Evolutionary conservation across 805 yeast genomes (phyloP), one percentile per base, ranked within the genome.

Genomic region (Maudiozyma barnettii): DNA sequence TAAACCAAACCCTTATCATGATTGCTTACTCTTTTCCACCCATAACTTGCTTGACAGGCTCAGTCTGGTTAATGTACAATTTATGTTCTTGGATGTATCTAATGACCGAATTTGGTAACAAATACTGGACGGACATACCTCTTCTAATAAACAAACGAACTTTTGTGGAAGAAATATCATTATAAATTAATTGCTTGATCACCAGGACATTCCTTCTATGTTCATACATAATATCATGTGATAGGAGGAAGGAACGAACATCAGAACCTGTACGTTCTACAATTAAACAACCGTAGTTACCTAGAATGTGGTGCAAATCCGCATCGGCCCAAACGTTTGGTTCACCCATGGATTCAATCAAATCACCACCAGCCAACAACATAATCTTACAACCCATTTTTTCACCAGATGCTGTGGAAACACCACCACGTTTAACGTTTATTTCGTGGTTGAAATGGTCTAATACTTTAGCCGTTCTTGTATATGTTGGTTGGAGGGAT

Each of bases 331-430:
- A 93, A 36, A 93, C 99, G 59, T 91, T 93, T 20, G 99, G 98
- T 67, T 93, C 99, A n/a, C 99, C 99, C 98, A 93, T 93, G 40
- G 95, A 82, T 65, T 93, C 99, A 46, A 93, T 93, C 56, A 93
- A 75, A 67, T 93, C 99, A 39, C 99, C 99, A 45, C 99, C 99
- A 0, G 99, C 99, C 38, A 93, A 71, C 47, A 93, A 74, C 98
- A 93, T 91, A 58, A 93, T 83, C 64, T 91, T 91, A 46, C 85
- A 96, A 21, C 96, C 96, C 48, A 88, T 74, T 50, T 70, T 70
- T 23, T 78, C 76, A 9, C 86, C 85, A 40, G 73, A 69, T 5
- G 74, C 71, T 9, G 79, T 78, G 52, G 66, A 59, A 14, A 93
- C 80, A 14, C 99, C 99, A 19, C 95, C 90, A 48, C 95, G 72